Base-by-base conservation (phyloP, 139 green algal genomes). In the Raphidocelis subcapitata region DNA sequence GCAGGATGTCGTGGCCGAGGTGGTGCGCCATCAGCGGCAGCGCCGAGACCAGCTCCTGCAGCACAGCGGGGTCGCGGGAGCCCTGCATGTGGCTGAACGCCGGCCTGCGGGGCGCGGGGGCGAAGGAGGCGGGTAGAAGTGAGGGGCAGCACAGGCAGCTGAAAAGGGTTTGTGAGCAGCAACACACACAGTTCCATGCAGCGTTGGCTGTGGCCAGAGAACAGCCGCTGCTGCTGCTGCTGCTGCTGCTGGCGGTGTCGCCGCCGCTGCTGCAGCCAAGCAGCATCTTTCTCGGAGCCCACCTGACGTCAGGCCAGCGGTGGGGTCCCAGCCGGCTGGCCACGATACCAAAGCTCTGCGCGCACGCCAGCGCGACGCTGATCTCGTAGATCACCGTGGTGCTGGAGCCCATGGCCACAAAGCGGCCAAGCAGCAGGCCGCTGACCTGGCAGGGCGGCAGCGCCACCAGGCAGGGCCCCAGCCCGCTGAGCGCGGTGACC, bases 341-440 rank as follows among this genome's bases (percentile, higher is more conserved):
- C 26, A 88, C 59, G 2, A 60, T 69, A 8, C 76, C 81, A 64
- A 88, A 65, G 59, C 61, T 62, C 66, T 75, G 76, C n/a, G 81
- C 83, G 36, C 69, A 77, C 12, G 83, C 72, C 44, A 87, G 64
- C 8, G 64, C 68, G 35, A 83, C 60, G 26, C 52, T 73, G 4
- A 69, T 62, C n/a, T 74, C 72, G 2, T 79, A 74, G 0, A 64
- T 55, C 1, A 77, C 74, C 21, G 55, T 52, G 28, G 61, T 67
- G 56, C 52, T 65, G 37, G 52, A 46, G 26, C 70, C 71, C 51
- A 79, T 79, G 37, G 32, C 65, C 21, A 57, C 37, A 37, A 83
- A 82, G 2, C 61, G 56, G 14, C 75, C 62, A 54, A 87, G 60
- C 41, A 88, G 73, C 72, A 78, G 32, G 59, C 29, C 15, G n/a